Percentiles rank a stretch among this genome's conserved stretches.
phyloP scores from a whole-genome alignment of 1,139 yeast genomes.

The Taiozyma sp. region DNA sequence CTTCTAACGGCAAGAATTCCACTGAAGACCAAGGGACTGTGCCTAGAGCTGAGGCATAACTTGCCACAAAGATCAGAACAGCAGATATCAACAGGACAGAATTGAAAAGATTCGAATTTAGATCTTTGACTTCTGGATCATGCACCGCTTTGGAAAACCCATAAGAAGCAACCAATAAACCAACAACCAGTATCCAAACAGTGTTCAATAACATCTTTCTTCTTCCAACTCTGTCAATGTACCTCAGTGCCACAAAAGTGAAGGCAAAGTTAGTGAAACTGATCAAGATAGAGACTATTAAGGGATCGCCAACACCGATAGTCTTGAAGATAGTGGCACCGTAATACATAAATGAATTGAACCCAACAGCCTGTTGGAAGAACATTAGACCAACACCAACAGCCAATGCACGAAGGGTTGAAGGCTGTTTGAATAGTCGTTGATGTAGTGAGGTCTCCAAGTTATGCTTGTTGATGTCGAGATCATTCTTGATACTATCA shows the following conservation, averaged over 20 bases:
- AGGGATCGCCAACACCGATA: slow-evolving; percentile 55
- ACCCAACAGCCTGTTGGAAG: slow-evolving; percentile 72
- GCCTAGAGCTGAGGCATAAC: slow-evolving; percentile 43
- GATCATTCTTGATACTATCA: slow-evolving; percentile 27
- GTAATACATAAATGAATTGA: slow-evolving; percentile 73
- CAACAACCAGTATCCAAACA: slow-evolving; percentile 37
- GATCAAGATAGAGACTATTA: slow-evolving; percentile 59
- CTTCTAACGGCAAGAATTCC: slow-evolving; percentile 40
- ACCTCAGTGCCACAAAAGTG: slow-evolving; percentile 55
- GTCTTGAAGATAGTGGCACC: slow-evolving; percentile 61
- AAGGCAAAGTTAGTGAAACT: slow-evolving; percentile 66
- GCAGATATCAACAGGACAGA: slow-evolving; percentile 27
- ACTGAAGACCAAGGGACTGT: slow-evolving; percentile 46
- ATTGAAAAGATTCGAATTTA: neutral
- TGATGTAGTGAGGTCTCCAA: slow-evolving; percentile 5
- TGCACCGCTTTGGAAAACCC: slow-evolving; percentile 6
- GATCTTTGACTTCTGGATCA: neutral
- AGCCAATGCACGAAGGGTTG: slow-evolving; percentile 55
- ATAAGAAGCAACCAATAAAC: slow-evolving; percentile 23
- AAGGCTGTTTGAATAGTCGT: slow-evolving; percentile 25
- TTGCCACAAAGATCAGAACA: slow-evolving; percentile 37
- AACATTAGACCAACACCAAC: slow-evolving; percentile 73
- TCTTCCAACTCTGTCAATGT: slow-evolving; percentile 60
- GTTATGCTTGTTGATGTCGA: slow-evolving; percentile 12
- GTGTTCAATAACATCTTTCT: slow-evolving; percentile 54